A percentile compares a stretch with the other conserved stretches of the same genome.
Conservation (phyloP, 1,139 yeast species). For the Geotrichum klebahnii region DNA sequence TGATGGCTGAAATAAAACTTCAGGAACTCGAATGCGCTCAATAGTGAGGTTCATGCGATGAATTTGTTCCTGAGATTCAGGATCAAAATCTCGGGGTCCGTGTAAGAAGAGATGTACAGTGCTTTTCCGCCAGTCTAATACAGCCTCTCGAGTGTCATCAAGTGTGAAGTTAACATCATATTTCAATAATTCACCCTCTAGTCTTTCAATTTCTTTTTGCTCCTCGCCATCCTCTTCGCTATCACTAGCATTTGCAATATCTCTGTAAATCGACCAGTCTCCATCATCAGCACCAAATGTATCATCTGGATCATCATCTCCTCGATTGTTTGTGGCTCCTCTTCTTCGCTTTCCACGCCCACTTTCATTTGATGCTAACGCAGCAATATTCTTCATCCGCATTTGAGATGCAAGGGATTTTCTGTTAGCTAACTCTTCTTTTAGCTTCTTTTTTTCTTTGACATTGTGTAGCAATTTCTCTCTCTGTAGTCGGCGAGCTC, state of each 20-base stretch:
- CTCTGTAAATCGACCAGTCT: conserved; percentile 90
- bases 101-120: conserved; percentile 76
- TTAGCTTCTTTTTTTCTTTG: conserved; percentile 64
- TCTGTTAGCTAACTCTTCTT: conserved; percentile 78
- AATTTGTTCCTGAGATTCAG: conserved; percentile 61
- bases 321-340: conserved; percentile 32
- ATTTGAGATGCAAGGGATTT: conserved; percentile 89
- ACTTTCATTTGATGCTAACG: conserved; percentile 70
- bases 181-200: conserved; percentile 73
- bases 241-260: conserved; percentile 68
- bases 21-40: conserved; percentile 90
- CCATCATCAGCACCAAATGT: conserved; percentile 95
- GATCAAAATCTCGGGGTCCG: conserved; percentile 76
- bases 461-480: conserved; percentile 53
- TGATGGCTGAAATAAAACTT: conserved; percentile 86
- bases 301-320: conserved; percentile 88
- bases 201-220: conserved; percentile 55
- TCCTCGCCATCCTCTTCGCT: conserved; percentile 73
- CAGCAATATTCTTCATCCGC: conserved; percentile 88
- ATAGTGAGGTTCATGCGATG: conserved; percentile 88
- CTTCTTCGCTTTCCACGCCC: conserved; percentile 36
- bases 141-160: conserved; percentile 79
- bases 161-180: conserved; percentile 80
- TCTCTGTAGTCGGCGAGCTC: conserved; percentile 60
- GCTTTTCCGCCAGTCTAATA: conserved; percentile 81